These are phyloP conservation scores for Umbelopsis ramanniana DNA, from an alignment of 192 early-diverging fungal genomes.

Conservation along the genomic window DNA sequence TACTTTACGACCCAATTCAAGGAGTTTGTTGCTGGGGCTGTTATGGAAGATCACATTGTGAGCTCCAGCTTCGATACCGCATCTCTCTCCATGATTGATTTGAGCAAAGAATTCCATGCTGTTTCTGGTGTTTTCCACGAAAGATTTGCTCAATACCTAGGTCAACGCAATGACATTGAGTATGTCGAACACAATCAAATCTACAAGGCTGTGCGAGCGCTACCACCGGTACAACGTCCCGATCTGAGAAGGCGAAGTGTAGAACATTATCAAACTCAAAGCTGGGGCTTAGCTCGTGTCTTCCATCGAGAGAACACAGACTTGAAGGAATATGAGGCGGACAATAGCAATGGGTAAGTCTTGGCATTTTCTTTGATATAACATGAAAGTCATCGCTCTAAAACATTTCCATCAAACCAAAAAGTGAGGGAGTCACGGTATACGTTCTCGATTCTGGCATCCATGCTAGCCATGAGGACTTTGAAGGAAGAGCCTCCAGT, in stretches of 20 bases:
- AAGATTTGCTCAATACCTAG: slow-evolving; percentile 29
- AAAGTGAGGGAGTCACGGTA: slow-evolving; percentile 53
- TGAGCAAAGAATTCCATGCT: slow-evolving; percentile 22
- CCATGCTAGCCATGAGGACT: slow-evolving; percentile 49
- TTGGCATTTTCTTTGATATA: background rate
- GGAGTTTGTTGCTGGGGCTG: background rate
- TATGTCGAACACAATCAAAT: slow-evolving; percentile 33
- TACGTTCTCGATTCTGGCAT: slow-evolving; percentile 73
- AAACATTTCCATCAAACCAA: background rate
- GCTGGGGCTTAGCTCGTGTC: slow-evolving; percentile 59
- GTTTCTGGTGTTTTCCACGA: slow-evolving; percentile 36
- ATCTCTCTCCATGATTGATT: slow-evolving; percentile 19
- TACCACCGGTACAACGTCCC: background rate
- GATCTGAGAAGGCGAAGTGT: background rate
- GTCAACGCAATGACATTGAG: slow-evolving; percentile 11
- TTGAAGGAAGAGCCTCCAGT: slow-evolving; percentile 49
- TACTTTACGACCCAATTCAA: background rate
- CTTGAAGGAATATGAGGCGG: slow-evolving; percentile 56
- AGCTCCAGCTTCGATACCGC: slow-evolving; percentile 14
- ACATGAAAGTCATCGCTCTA: slow-evolving; percentile 13
- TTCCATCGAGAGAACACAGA: slow-evolving; percentile 41
- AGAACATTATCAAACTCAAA: slow-evolving; percentile 26
- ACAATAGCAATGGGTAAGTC: slow-evolving; percentile 59
- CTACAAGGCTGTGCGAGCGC: slow-evolving; percentile 21
- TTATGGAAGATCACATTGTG: background rate